Conservation (phyloP, 2,329 filamentous ascomycete species). For the Thyridium curvatum region DNA sequence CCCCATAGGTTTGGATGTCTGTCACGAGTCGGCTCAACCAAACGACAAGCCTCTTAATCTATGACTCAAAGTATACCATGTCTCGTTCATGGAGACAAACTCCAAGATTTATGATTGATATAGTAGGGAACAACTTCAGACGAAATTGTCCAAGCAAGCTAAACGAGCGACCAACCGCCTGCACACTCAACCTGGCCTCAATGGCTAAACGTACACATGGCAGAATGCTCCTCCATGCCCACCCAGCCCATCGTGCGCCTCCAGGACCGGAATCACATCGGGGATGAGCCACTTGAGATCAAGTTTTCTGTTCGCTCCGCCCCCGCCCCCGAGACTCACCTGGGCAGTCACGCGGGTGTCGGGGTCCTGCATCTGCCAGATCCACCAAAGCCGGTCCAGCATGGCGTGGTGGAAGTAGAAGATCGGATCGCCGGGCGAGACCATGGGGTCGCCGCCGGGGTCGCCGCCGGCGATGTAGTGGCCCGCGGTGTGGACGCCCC, state of each 20-base stretch:
- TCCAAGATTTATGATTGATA: too few species aligned
- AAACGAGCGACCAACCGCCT: too few species aligned
- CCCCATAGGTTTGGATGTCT: too few species aligned
- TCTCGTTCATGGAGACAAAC: too few species aligned
- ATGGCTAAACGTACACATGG: conserved; percentile 8
- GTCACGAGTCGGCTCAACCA: too few species aligned
- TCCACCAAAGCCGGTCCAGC: conserved; percentile 23
- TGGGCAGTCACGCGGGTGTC: conserved; percentile 11
- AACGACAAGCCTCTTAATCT: too few species aligned
- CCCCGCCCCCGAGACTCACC: conserved; percentile 4
- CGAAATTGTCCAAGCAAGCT: too few species aligned
- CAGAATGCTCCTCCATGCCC: conserved; percentile 18
- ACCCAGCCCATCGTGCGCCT: conserved; percentile 20
- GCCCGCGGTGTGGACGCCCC: conserved; percentile 28
- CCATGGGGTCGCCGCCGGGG: conserved; percentile 24
- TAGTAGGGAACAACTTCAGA: too few species aligned
- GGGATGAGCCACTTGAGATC: conserved; percentile 21
- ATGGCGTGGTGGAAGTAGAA: conserved; percentile 23
- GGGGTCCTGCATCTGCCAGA: conserved; percentile 25
- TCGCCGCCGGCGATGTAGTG: conserved; percentile 27
- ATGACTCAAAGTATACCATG: too few species aligned
- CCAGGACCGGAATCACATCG: conserved; percentile 14
- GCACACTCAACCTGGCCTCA: not conserved
- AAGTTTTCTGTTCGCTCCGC: conserved; percentile 8
- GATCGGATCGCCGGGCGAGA: conserved; percentile 22